These are phyloP conservation scores for Acer negundo DNA, from an alignment of 345 rosid genomes.

Conservation along the genomic window DNA sequence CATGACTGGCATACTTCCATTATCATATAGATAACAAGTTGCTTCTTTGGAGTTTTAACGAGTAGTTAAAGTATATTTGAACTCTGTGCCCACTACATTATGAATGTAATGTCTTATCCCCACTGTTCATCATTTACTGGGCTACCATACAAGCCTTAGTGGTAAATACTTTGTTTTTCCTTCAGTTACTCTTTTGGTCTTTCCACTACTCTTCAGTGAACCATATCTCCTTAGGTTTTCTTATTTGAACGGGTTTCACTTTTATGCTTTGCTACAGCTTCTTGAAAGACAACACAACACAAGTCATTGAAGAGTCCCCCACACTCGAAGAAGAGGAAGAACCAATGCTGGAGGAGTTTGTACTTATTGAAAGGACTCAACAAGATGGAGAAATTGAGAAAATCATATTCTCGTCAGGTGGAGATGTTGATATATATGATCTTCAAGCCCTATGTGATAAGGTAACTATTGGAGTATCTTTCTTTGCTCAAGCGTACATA, in stretches of 20 bases:
- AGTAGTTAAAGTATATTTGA: neutral
- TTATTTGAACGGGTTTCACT: neutral
- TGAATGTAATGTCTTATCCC: neutral
- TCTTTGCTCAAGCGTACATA: neutral
- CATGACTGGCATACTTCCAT: neutral
- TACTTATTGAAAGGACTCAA: slow-evolving; percentile 63
- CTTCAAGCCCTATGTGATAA: slow-evolving; percentile 90
- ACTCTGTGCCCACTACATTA: neutral
- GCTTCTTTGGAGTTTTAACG: neutral
- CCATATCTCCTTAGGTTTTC: neutral
- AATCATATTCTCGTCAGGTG: slow-evolving; percentile 87
- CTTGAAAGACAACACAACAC: slow-evolving; percentile 57
- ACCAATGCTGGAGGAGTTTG: slow-evolving; percentile 65
- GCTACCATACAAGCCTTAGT: neutral
- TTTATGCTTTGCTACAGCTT: slow-evolving; percentile 42
- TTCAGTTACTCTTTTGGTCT: neutral
- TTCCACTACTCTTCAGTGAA: neutral
- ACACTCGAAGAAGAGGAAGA: slow-evolving; percentile 64
- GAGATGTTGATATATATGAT: slow-evolving; percentile 88
- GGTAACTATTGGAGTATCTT: slow-evolving; percentile 36
- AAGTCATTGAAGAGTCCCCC: slow-evolving; percentile 71
- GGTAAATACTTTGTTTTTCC: neutral
- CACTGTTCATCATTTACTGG: neutral
- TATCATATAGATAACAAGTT: neutral
- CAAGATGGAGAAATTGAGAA: slow-evolving; percentile 75